Evolutionary conservation across 208 protist genomes (phyloP), one percentile per base, ranked within the genome.

Genomic region (Wallacemonas sp.): DNA sequence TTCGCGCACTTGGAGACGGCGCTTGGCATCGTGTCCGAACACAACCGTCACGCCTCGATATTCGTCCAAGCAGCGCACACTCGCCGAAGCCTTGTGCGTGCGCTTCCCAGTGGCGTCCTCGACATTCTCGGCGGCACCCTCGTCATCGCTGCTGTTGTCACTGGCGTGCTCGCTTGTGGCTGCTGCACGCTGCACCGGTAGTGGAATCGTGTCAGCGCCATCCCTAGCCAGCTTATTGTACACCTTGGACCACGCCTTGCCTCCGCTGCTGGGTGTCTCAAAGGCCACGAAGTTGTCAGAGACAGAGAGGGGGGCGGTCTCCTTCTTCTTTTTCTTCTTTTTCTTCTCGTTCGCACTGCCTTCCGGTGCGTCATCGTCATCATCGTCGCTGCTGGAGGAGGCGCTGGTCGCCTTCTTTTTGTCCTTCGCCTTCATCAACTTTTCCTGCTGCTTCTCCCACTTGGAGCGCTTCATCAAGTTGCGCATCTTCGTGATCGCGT

Each of bases 21-120:
- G 61, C 50, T 86, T 81, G 45, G 88, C 88, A 61, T 97, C 87
- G 62, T 94, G 91, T 10, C 88, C 91, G 74, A 85, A 97, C 3
- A 79, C 63, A 26, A 89, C 64, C 0, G 69, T 85, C 44, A 61
- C 57, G 45, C 48, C 62, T 1, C 23, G 46, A 32, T 77, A 84
- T 22, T 46, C 67, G 16, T 26, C 16, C 1, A 48, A 59, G 20
- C 76, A 46, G 32, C 29, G 32, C 12, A 31, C 8, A 7, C 23
- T 33, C 31, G n/a, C n/a, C n/a, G n/a, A n/a, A n/a, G 18, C 20
- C 12, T 57, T 26, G 11, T 28, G 7, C 26, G n/a, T n/a, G 28
- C 26, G 5, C 5, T n/a, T 22, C 20, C 4, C 20, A 22, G 49
- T 16, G 28, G 3, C 33, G 16, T 44, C 54, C 29, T 44, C 54